phyloP scores from a whole-genome alignment of 1,139 yeast genomes.

The Barnettozyma hawaiiensis region DNA sequence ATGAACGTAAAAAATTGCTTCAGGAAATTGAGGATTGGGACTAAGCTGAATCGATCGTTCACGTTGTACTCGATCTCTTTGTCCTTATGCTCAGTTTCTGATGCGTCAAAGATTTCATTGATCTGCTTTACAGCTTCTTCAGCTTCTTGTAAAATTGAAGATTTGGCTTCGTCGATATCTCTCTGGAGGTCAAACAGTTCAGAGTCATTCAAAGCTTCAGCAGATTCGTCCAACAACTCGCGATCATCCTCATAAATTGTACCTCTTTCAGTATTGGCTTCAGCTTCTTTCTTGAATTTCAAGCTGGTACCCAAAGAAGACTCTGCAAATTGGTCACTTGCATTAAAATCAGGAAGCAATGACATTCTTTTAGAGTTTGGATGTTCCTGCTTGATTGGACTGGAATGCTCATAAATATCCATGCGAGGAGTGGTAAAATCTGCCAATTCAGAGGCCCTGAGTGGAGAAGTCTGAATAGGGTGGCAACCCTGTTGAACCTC shows the following conservation, averaged over 20 bases:
- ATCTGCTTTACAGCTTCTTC: constrained; percentile 27
- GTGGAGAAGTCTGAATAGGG: constrained; percentile 1
- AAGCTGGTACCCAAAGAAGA: constrained; percentile 27
- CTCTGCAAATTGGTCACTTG: constrained; percentile 25
- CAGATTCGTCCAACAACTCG: constrained; percentile 20
- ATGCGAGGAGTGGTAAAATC: constrained; percentile 17
- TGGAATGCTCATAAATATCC: constrained; percentile 18
- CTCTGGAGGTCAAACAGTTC: constrained; percentile 19
- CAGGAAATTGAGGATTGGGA: constrained; percentile 17
- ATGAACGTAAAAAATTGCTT: constrained; percentile 17
- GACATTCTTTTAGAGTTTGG: constrained; percentile 25
- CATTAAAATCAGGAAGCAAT: constrained; percentile 28
- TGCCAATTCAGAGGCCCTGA: constrained; percentile 1
- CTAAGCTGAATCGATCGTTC: constrained; percentile 10
- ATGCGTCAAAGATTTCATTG: constrained; percentile 20
- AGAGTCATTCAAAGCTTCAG: constrained; percentile 16
- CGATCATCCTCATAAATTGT: constrained; percentile 19
- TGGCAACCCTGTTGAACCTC: neutral
- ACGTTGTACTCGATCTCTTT: neutral
- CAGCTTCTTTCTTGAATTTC: neutral
- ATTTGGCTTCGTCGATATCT: constrained; percentile 27
- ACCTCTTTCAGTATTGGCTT: constrained; percentile 16
- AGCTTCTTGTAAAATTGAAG: constrained; percentile 25
- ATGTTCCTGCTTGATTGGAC: constrained; percentile 21
- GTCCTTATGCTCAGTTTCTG: constrained; percentile 7